Conservation (phyloP, 345 rosid genomes). For the Corymbia maculata region DNA sequence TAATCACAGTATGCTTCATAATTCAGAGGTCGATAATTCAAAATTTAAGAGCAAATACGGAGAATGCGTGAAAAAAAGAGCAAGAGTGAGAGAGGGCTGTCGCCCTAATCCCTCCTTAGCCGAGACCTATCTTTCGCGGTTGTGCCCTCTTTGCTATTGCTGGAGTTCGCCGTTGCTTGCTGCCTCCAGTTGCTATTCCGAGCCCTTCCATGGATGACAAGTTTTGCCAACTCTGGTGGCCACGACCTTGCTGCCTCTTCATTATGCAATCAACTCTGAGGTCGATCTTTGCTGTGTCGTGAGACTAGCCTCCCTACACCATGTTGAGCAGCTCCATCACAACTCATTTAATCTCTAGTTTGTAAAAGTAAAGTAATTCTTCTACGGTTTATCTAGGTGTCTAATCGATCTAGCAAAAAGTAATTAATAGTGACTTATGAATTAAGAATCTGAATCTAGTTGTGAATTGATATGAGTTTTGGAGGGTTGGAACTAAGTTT, state of each 20-base stretch:
- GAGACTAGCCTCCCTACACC: neutral
- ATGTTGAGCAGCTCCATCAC: neutral
- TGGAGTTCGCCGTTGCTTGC: fast-evolving
- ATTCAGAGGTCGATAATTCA: neutral
- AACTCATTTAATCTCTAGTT: too few species aligned
- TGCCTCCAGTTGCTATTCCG: neutral
- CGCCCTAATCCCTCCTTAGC: neutral
- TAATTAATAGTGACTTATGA: too few species aligned
- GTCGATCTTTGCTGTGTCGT: neutral
- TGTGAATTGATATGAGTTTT: too few species aligned
- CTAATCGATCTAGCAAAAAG: too few species aligned
- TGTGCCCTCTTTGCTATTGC: neutral
- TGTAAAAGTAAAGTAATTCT: too few species aligned
- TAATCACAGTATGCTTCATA: neutral
- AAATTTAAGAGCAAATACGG: neutral
- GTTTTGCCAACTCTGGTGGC: neutral
- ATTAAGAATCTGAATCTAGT: too few species aligned
- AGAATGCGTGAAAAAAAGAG: neutral
- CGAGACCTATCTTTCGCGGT: too few species aligned
- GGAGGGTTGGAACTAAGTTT: too few species aligned
- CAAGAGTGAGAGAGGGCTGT: neutral
- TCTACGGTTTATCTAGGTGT: too few species aligned
- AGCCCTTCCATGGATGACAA: neutral
- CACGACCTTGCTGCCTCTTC: neutral
- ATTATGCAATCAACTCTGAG: neutral